Evolutionary conservation across 192 early-diverging fungal genomes (phyloP).

Genomic region (Coemansia sp.): DNA sequence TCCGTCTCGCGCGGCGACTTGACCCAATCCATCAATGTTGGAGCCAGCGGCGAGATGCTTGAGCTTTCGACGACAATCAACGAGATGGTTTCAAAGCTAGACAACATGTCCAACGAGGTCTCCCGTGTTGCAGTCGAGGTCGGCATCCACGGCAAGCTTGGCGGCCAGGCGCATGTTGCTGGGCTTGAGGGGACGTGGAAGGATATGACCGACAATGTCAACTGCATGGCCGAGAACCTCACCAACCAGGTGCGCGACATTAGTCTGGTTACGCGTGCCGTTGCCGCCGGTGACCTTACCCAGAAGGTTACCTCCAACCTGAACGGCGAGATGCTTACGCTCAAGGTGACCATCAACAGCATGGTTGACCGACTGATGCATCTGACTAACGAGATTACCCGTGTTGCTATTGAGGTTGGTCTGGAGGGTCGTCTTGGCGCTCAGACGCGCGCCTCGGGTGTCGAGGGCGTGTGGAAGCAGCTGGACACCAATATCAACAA

Average conservation of each 20-base stretch:
- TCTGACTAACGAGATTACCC: slow-evolving; percentile 66
- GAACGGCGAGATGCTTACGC: slow-evolving; percentile 62
- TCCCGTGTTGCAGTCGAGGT: slow-evolving; percentile 75
- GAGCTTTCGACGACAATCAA: slow-evolving; percentile 74
- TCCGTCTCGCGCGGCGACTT: slow-evolving; percentile 69
- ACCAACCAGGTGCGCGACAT: slow-evolving; percentile 65
- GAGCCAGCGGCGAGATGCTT: slow-evolving; percentile 66
- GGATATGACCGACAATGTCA: slow-evolving; percentile 66
- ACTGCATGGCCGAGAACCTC: slow-evolving; percentile 66
- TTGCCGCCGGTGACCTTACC: slow-evolving; percentile 60
- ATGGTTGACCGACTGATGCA: slow-evolving; percentile 60
- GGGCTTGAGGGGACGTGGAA: slow-evolving; percentile 67
- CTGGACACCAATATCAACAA: slow-evolving; percentile 62
- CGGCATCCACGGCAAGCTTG: slow-evolving; percentile 64
- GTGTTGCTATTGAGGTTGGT: slow-evolving; percentile 69
- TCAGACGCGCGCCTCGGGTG: slow-evolving; percentile 53
- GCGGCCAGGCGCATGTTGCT: slow-evolving; percentile 60
- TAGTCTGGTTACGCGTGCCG: slow-evolving; percentile 58
- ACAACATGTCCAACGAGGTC: slow-evolving; percentile 62
- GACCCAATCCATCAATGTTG: slow-evolving; percentile 63
- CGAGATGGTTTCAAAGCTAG: slow-evolving; percentile 67
- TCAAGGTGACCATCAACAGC: slow-evolving; percentile 59
- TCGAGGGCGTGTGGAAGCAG: slow-evolving; percentile 62
- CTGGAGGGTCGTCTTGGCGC: slow-evolving; percentile 74
- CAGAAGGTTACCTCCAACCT: slow-evolving; percentile 47